phyloP scores from a whole-genome alignment of 2,329 filamentous ascomycete species.

The Septoria petroselini region DNA sequence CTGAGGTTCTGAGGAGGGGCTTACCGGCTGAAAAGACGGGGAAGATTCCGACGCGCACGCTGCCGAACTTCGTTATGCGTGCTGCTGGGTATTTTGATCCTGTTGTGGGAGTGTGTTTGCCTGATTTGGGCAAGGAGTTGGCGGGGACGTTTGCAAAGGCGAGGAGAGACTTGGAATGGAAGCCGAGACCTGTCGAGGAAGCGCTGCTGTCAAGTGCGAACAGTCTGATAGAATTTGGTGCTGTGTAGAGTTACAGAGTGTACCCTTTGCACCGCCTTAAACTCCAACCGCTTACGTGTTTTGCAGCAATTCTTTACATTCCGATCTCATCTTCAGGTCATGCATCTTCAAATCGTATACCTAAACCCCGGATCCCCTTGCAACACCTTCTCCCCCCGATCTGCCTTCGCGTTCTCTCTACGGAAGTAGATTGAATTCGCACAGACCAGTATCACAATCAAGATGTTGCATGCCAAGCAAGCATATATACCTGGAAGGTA shows the following conservation, averaged over 20 bases:
- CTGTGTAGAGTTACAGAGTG: constrained; percentile 6
- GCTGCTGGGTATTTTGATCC: constrained; percentile 25
- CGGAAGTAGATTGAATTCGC: too few relatives aligned
- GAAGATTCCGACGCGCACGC: constrained; percentile 20
- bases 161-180: constrained; percentile 19
- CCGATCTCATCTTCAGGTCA: too few relatives aligned
- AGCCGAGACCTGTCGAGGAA: constrained; percentile 21
- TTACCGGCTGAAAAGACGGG: constrained; percentile 20
- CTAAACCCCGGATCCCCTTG: too few relatives aligned
- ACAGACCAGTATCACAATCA: too few relatives aligned
- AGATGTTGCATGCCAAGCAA: too few relatives aligned
- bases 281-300: too few relatives aligned
- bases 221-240: constrained; percentile 23
- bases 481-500: too few relatives aligned
- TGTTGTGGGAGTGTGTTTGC: constrained; percentile 23
- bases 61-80: constrained; percentile 26
- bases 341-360: too few relatives aligned
- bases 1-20: constrained; percentile 18
- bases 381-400: too few relatives aligned
- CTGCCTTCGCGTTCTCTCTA: too few relatives aligned
- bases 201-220: constrained; percentile 20
- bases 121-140: constrained; percentile 24
- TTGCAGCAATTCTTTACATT: too few relatives aligned
- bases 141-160: constrained; percentile 23
- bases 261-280: too few relatives aligned